Evolutionary conservation across 2,329 filamentous ascomycete species (phyloP).

Genomic region (Verticillium tricorpus): DNA sequence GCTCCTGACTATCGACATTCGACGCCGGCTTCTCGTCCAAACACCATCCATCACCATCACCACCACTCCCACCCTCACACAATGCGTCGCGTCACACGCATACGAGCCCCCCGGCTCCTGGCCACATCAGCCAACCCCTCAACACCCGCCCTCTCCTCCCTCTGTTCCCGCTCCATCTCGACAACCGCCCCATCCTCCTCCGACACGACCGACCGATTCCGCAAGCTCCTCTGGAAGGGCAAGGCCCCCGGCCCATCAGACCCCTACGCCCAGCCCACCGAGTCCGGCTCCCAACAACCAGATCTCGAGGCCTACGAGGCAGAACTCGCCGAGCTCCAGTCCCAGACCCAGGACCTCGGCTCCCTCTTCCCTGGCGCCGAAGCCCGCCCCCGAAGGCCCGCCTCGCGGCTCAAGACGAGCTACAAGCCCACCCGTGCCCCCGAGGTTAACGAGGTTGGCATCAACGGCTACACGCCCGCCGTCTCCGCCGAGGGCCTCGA

Average conservation of each 20-base stretch:
- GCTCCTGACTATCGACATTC: background rate
- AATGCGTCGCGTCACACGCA: slow-evolving; percentile 39
- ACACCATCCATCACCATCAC: background rate
- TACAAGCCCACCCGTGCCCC: slow-evolving; percentile 5
- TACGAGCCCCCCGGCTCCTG: slow-evolving; percentile 28
- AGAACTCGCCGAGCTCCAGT: slow-evolving; percentile 12
- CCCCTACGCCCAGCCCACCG: slow-evolving; percentile 29
- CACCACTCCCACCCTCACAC: slow-evolving; percentile 12
- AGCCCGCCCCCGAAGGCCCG: background rate
- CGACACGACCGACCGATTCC: slow-evolving; percentile 32
- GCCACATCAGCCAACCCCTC: slow-evolving; percentile 20
- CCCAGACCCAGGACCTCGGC: background rate
- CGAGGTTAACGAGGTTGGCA: slow-evolving; percentile 16
- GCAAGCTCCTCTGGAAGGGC: slow-evolving; percentile 34
- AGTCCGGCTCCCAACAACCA: slow-evolving; percentile 25
- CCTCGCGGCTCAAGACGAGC: slow-evolving; percentile 2
- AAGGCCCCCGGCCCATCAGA: slow-evolving; percentile 30
- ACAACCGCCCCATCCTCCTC: slow-evolving; percentile 25
- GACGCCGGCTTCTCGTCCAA: background rate
- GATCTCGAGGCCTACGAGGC: slow-evolving; percentile 15
- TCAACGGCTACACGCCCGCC: slow-evolving; percentile 41
- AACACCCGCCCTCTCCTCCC: slow-evolving; percentile 8
- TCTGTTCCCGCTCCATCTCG: slow-evolving; percentile 21
- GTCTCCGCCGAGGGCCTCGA: slow-evolving; percentile 38
- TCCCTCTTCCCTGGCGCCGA: background rate